Conservation (phyloP, 768 basidiomycete species). For the Leccinellum rugosiceps region DNA sequence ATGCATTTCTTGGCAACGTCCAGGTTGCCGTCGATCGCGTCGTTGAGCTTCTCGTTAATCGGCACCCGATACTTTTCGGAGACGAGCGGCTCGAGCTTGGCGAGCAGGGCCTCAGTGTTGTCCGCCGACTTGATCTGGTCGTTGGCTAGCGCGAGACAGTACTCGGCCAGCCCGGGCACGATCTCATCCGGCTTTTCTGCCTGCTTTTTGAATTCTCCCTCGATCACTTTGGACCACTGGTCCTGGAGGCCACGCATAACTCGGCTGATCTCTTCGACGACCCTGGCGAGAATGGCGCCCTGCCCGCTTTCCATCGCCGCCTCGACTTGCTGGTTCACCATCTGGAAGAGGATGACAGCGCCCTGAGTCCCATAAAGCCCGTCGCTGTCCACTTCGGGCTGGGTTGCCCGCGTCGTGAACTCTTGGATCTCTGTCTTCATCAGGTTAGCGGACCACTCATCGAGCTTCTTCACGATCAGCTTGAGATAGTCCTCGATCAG, state of each 20-base stretch:
- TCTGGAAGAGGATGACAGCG: slow-evolving; percentile 93
- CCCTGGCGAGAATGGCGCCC: slow-evolving; percentile 86
- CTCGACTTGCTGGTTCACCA: slow-evolving; percentile 97
- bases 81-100: slow-evolving; percentile 85
- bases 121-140: slow-evolving; percentile 97
- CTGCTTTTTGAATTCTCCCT: slow-evolving; percentile 83
- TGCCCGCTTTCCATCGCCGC: slow-evolving; percentile 94
- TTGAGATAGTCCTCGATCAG: slow-evolving; percentile 95
- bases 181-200: slow-evolving; percentile 86
- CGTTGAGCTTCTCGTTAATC: slow-evolving; percentile 86
- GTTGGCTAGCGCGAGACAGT: slow-evolving; percentile 94
- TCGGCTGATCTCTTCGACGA: slow-evolving; percentile 82
- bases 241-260: slow-evolving; percentile 88
- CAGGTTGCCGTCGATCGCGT: slow-evolving; percentile 96
- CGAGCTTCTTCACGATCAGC: slow-evolving; percentile 90
- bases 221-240: slow-evolving; percentile 82
- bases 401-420: slow-evolving; percentile 77
- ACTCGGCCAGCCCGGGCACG: slow-evolving; percentile 88
- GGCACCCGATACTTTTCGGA: slow-evolving; percentile 84
- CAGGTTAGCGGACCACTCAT: slow-evolving; percentile 94
- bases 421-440: slow-evolving; percentile 88
- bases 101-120: slow-evolving; percentile 82
- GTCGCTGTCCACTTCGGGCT: slow-evolving; percentile 87
- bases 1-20: slow-evolving; percentile 98
- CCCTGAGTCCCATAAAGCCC: slow-evolving; percentile 90